These are phyloP conservation scores for Dryas integrifolia DNA, from an alignment of 331 rosid genomes.

Conservation along the genomic window DNA sequence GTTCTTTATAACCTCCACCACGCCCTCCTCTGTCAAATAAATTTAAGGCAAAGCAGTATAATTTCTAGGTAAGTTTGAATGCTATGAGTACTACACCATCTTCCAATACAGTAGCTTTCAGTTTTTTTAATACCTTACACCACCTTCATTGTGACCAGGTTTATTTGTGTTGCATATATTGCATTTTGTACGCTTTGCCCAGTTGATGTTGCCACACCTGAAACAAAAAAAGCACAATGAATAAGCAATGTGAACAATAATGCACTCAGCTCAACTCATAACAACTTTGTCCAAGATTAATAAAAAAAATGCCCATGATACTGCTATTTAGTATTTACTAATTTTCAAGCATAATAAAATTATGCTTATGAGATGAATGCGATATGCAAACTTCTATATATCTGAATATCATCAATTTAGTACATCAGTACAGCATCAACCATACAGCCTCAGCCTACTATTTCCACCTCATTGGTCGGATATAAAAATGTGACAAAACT, in stretches of 20 bases:
- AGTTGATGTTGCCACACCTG: constrained; percentile 97
- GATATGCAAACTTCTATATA: neutral
- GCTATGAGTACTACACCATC: neutral
- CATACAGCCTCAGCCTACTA: neutral
- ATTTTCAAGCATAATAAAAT: neutral
- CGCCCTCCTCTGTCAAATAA: constrained; percentile 84
- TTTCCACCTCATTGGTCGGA: neutral
- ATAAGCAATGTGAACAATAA: constrained; percentile 20
- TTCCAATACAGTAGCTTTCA: neutral
- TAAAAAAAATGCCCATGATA: neutral
- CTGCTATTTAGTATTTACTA: neutral
- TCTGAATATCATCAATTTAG: neutral
- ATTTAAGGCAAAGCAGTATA: constrained; percentile 13
- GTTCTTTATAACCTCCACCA: constrained; percentile 97
- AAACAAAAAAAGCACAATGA: constrained; percentile 15
- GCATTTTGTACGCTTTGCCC: constrained; percentile 99
- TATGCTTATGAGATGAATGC: neutral
- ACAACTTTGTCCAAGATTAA: neutral
- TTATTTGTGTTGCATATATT: constrained; percentile 95
- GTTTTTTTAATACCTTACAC: constrained; percentile 65
- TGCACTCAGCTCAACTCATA: neutral
- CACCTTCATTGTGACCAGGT: constrained; percentile 95
- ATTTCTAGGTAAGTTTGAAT: constrained; percentile 4
- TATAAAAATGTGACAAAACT: neutral
- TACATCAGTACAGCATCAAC: neutral